These are phyloP conservation scores for Clitoria ternatea DNA, from an alignment of 306 rosid species.

Conservation along the genomic window DNA sequence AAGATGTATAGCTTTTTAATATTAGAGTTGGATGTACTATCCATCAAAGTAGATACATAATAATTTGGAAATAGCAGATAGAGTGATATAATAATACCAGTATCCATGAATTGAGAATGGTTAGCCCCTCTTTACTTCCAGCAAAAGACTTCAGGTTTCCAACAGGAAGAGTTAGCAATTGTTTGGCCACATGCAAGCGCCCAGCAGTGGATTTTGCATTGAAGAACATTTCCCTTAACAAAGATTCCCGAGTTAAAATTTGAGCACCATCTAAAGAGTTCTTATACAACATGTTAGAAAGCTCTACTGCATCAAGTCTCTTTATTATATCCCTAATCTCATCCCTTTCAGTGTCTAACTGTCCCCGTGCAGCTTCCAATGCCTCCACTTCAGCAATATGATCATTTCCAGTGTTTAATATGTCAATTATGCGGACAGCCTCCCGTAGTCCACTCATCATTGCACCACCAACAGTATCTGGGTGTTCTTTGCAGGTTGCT, in stretches of 20 bases:
- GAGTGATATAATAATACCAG: constrained; percentile 52
- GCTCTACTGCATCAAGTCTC: constrained; percentile 78
- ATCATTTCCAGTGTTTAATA: constrained; percentile 79
- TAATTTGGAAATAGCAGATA: constrained; percentile 9
- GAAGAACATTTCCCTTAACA: constrained; percentile 80
- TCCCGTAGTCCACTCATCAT: constrained; percentile 99
- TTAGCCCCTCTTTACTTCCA: constrained; percentile 89
- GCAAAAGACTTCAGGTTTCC: constrained; percentile 88
- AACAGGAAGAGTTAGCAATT: constrained; percentile 69
- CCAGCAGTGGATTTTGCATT: constrained; percentile 80
- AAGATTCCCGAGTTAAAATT: constrained; percentile 53
- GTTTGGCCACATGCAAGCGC: constrained; percentile 84
- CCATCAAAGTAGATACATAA: neutral
- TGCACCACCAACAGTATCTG: constrained; percentile 99
- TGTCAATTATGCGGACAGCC: constrained; percentile 90
- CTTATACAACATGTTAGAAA: constrained; percentile 64
- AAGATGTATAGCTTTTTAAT: neutral
- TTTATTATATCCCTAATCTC: constrained; percentile 92
- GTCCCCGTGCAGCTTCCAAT: constrained; percentile 80
- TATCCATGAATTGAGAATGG: constrained; percentile 90
- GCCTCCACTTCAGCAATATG: constrained; percentile 88
- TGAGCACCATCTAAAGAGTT: constrained; percentile 63
- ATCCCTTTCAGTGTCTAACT: constrained; percentile 81
- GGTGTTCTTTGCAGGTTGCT: constrained; percentile 99
- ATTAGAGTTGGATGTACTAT: constrained; percentile 10